Percentiles rank a stretch among this genome's conserved stretches.
phyloP scores from a whole-genome alignment of 352 stramenopile species.

The Globisporangium acanthophoron region DNA sequence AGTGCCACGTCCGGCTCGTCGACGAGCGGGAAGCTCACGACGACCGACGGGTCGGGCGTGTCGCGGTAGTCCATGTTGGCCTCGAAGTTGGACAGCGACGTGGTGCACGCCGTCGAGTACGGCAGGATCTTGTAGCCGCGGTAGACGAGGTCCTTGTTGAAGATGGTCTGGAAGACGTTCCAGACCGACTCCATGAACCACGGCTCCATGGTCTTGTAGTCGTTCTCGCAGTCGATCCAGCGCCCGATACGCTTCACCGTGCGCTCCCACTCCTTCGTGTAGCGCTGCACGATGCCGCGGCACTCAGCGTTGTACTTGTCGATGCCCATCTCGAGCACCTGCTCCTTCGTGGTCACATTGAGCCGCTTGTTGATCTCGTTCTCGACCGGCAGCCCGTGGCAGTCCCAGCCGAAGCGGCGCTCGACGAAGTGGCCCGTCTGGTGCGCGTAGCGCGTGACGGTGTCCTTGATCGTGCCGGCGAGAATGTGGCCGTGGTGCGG shows the following conservation, averaged over 20 bases:
- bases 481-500: constrained; percentile 99
- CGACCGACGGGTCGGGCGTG: constrained; percentile 96
- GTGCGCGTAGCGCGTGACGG: constrained; percentile 99
- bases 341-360: constrained; percentile 95
- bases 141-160: constrained; percentile 98
- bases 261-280: constrained; percentile 98
- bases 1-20: constrained; percentile 86
- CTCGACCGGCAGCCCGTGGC: constrained; percentile 98
- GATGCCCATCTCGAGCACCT: constrained; percentile 97
- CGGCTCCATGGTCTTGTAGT: constrained; percentile 99
- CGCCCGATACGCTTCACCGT: constrained; percentile 97
- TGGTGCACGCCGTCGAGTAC: constrained; percentile 97
- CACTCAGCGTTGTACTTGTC: constrained; percentile 99
- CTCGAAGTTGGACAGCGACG: constrained; percentile 99
- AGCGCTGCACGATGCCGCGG: constrained; percentile 95
- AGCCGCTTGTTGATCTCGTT: constrained; percentile 99
- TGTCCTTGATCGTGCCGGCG: constrained; percentile 99
- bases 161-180: constrained; percentile 99
- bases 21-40: constrained; percentile 94
- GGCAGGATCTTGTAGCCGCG: constrained; percentile 99
- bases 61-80: constrained; percentile 99
- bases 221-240: constrained; percentile 99
- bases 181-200: constrained; percentile 99
- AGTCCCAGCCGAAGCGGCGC: constrained; percentile 99
- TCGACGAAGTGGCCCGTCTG: constrained; percentile 97